Evolutionary conservation across 2,329 filamentous ascomycete genomes (phyloP), one percentile per base, ranked within the genome.

Genomic region (Xylariaceae sp.): DNA sequence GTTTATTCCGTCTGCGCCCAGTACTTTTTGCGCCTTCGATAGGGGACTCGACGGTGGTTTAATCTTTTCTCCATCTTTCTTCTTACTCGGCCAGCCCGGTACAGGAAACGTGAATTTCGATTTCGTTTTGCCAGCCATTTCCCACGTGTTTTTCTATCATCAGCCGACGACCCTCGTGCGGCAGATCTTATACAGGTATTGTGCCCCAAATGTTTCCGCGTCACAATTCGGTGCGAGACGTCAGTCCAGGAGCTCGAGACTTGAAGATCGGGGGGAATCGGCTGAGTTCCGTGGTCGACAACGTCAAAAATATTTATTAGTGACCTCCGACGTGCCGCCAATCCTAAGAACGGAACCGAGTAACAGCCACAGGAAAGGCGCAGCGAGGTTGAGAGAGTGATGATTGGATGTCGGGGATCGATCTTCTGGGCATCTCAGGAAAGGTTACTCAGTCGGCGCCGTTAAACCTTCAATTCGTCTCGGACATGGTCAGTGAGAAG

Each of bases 21-120:
- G 63, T 14, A 81, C 71, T 59, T 74, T 76, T 58, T 80, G 77
- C 1, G 75, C 78, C 61, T 81, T 81, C 52, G 74, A 77, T 59
- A 77, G 68, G 2, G 73, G 70, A 34, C 69, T 67, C n/a, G 68
- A 63, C 9, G 66, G 60, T 14, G 61, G 62, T 22, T 61, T 61
- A 34, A 60, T 64, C 10, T 69, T 54, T 34, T 62, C 45, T 34
- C 68, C 54, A 36, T 62, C 45, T 34, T 69, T 68, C 63, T 69
- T 68, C 63, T 76, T 80, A 52, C 70, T 63, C 52, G 68, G 74
- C 54, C 77, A 75, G 47, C 77, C 72, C 47, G 76, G 72, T 14
- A 79, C 64, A 31, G 76, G 71, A 47, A 80, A 80, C 38, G 67
- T 73, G 58, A 81, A 80, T 52, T 75, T 77, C 19, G 69, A 71